phyloP scores from a whole-genome alignment of 2,329 filamentous ascomycete genomes.

The Pseudogymnoascus sp. region DNA sequence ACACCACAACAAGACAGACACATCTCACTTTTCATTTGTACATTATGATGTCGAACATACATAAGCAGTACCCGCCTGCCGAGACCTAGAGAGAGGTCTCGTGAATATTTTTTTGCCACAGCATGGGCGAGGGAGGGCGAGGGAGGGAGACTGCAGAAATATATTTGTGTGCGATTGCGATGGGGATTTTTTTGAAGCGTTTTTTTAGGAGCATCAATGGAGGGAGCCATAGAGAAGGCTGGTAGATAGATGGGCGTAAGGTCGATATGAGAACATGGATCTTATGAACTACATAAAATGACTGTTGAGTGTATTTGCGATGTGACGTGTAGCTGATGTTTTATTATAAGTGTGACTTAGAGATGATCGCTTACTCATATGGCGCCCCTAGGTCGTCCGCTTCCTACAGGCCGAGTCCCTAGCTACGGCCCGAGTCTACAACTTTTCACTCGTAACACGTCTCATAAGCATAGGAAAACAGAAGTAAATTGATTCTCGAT shows the following conservation, averaged over 20 bases:
- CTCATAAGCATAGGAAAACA: neutral
- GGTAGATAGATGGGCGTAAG: constrained; percentile 14
- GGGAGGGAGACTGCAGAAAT: neutral
- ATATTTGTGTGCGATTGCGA: neutral
- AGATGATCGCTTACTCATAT: neutral
- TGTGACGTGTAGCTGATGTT: neutral
- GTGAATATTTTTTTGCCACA: neutral
- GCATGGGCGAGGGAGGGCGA: neutral
- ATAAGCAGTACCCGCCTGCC: neutral
- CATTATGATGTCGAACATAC: constrained; percentile 10
- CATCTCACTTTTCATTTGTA: constrained; percentile 4
- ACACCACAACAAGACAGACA: neutral
- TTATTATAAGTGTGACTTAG: neutral
- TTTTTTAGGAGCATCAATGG: constrained; percentile 9
- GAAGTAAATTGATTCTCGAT: neutral
- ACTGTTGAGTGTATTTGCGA: neutral
- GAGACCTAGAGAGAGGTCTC: neutral
- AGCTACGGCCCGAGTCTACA: neutral
- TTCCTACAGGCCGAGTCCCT: neutral
- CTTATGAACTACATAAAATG: neutral
- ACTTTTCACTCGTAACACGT: neutral
- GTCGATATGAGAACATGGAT: constrained; percentile 13
- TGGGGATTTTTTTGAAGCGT: constrained; percentile 1
- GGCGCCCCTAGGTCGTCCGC: neutral
- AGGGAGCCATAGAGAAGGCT: neutral